Evolutionary conservation across 352 stramenopile species (phyloP).

Genomic region (Globisporangium iwayamae): DNA sequence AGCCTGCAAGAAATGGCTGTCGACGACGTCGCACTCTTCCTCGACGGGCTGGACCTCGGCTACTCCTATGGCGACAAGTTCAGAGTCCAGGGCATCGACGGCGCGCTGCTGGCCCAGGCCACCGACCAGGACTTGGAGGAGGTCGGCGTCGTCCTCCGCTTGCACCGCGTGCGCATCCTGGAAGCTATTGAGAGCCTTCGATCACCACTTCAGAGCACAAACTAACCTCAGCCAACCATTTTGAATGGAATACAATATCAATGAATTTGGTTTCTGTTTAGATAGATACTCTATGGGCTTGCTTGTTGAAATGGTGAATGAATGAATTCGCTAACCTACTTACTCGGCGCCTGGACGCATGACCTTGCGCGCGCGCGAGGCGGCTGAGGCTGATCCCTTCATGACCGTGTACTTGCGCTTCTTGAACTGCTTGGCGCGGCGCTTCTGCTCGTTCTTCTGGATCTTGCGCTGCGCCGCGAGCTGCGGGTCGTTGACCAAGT

Average conservation of each 20-base stretch:
- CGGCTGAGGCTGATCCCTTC: constrained; percentile 73
- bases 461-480: constrained; percentile 75
- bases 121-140: constrained; percentile 61
- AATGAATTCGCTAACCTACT: neutral
- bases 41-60: constrained; percentile 48
- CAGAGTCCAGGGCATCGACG: constrained; percentile 55
- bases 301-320: neutral
- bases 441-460: constrained; percentile 85
- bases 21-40: constrained; percentile 42
- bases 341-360: constrained; percentile 64
- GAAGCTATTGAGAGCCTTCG: constrained; percentile 20
- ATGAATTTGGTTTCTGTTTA: neutral
- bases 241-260: neutral
- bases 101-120: constrained; percentile 46
- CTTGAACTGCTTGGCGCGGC: constrained; percentile 75
- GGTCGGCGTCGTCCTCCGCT: constrained; percentile 54
- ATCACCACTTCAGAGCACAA: neutral
- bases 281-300: constrained; percentile 11
- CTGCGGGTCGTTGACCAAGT: constrained; percentile 73
- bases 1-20: constrained; percentile 30
- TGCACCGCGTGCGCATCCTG: constrained; percentile 76
- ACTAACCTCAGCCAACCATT: neutral
- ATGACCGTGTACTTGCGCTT: constrained; percentile 87
- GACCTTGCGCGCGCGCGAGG: constrained; percentile 49
- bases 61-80: constrained; percentile 32